Base-by-base conservation (phyloP, 352 stramenopile genomes). In the Pythium sukuiense region DNA sequence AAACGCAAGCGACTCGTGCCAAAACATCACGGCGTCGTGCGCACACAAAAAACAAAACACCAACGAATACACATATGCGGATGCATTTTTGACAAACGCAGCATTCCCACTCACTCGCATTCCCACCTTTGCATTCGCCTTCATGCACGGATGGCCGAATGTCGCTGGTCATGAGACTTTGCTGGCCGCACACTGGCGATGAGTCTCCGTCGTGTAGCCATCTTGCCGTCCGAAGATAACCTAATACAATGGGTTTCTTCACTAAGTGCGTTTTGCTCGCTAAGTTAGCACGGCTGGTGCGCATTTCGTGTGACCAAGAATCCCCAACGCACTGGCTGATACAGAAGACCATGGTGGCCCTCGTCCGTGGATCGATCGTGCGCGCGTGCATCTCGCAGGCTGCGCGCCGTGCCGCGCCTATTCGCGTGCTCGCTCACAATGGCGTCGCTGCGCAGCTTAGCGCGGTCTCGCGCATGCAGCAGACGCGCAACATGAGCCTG, bases 401-500 rank as follows among this genome's bases (percentile, higher is more conserved):
- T 3, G 39, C 56, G 63, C 63, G 63, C 50, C 63, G 63, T 29
- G 57, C 63, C 39, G 49, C 57, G 35, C 48, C 63, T 0, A 20
- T 65, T 48, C 63, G 56, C 29, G 26, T 43, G 39, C 30, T 55
- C 18, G 53, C 49, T 12, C 54, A 61, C 30, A 35, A 58, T 13
- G 52, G 20, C 2, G 13, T 26, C n/a, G n/a, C n/a, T 6, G 43
- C 39, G 18, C 58, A n/a, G 35, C 41, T 64, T 12, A 49, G 37
- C 46, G 37, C 53, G 41, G 29, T 7, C 45, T 43, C 54, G 49
- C 24, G 30, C 59, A 26, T 52, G 32, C 74, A 73, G 63, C 73
- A 84, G 61, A 78, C 69, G 73, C 87, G 87, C 65, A 76, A 63
- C 48, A 85, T 95, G 67, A 76, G 87, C 65, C 68, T 95, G 45